phyloP scores from a whole-genome alignment of 2,329 filamentous ascomycete genomes.

The Thielaviopsis populi region DNA sequence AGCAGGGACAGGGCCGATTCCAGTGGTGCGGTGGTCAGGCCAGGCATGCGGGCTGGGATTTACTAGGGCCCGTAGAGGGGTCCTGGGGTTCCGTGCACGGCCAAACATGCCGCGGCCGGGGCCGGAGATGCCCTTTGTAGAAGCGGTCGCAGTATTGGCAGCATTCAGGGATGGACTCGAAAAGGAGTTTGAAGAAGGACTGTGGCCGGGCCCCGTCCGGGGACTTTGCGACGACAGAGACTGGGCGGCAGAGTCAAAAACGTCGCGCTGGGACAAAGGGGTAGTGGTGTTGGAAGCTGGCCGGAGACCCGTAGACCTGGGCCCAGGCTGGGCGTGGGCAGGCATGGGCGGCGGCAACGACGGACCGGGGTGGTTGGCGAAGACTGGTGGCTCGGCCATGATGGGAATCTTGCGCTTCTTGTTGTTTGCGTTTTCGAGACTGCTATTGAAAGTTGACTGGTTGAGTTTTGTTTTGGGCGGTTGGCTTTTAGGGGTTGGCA shows the following conservation, averaged over 20 bases:
- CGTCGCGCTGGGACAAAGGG: background rate
- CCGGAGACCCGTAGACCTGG: background rate
- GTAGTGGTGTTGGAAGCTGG: background rate
- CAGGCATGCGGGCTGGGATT: slow-evolving; percentile 7
- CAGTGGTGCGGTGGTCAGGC: slow-evolving; percentile 12
- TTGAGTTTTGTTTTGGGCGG: slow-evolving; percentile 1
- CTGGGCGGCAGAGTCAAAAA: background rate
- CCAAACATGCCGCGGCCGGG: slow-evolving; percentile 73
- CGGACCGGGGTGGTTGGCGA: background rate
- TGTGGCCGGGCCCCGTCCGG: background rate
- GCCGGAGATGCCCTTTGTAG: slow-evolving; percentile 56
- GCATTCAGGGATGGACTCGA: background rate
- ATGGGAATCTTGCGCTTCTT: slow-evolving; percentile 98
- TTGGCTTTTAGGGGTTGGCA: background rate
- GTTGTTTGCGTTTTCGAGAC: slow-evolving; percentile 97
- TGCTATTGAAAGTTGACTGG: slow-evolving; percentile 59
- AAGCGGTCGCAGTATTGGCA: background rate
- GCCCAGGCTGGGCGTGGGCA: background rate
- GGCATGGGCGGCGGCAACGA: background rate
- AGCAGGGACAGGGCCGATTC: slow-evolving; percentile 15
- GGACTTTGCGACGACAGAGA: background rate
- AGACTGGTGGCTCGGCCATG: slow-evolving; percentile 46
- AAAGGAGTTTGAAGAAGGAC: background rate
- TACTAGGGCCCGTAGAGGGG: slow-evolving; percentile 41
- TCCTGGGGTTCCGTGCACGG: slow-evolving; percentile 46